Conservation (phyloP, 148 eudicot species). For the Chenopodium formosanum region DNA sequence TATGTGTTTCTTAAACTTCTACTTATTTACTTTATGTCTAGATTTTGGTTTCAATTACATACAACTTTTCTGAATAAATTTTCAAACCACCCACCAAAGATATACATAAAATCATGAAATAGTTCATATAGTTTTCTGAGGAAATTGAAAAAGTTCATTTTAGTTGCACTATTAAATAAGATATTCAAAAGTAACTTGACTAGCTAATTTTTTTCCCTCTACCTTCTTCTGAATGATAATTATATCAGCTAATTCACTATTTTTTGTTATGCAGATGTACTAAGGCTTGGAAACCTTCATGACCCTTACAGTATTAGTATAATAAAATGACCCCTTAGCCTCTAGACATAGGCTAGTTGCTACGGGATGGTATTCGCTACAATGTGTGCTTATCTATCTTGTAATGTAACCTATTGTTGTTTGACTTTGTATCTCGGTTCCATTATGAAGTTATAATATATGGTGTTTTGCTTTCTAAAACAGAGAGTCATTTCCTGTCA, state of each 20-base stretch:
- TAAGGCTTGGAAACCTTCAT: not conserved
- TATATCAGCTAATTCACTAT: not conserved
- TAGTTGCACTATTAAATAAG: too few relatives aligned
- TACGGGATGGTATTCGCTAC: not conserved
- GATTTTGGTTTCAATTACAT: too few relatives aligned
- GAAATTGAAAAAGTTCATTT: too few relatives aligned
- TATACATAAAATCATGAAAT: too few relatives aligned
- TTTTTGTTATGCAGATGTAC: constrained; percentile 1
- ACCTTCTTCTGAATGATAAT: not conserved
- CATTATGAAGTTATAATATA: not conserved
- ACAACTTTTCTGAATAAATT: too few relatives aligned
- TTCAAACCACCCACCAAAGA: too few relatives aligned
- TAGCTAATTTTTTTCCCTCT: not conserved
- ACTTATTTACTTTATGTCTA: not conserved
- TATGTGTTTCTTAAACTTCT: not conserved
- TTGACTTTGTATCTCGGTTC: not conserved
- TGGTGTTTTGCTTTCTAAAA: too few relatives aligned
- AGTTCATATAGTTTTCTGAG: too few relatives aligned
- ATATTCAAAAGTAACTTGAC: not conserved
- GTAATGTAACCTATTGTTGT: not conserved
- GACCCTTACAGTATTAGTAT: not conserved
- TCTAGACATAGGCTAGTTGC: not conserved
- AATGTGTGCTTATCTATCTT: not conserved
- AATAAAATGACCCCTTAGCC: constrained; percentile 1
- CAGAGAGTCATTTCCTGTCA: not conserved